A percentile compares a stretch with the other conserved stretches of the same genome.
phyloP scores from a whole-genome alignment of 169 alveolate genomes.

The Plasmodium cynomolgi region DNA sequence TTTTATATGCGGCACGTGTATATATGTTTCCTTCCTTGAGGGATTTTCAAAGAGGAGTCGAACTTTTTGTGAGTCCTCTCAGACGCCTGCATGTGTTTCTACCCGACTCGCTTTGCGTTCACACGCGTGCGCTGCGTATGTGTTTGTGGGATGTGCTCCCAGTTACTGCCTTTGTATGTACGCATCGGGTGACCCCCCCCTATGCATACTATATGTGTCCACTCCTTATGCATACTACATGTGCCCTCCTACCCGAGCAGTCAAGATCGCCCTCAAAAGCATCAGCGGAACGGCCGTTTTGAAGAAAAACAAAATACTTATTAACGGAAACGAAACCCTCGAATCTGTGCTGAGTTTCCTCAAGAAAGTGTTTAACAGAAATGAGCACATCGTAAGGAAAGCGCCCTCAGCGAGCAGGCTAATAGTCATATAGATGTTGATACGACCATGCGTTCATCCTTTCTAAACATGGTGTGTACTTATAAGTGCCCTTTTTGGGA shows the following conservation, averaged over 20 bases:
- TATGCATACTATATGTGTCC: background rate
- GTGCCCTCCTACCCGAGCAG: constrained; percentile 1
- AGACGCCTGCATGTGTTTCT: background rate
- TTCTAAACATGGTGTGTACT: background rate
- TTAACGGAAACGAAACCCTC: constrained; percentile 58
- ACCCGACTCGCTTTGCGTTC: background rate
- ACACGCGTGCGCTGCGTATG: background rate
- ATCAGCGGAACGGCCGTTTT: constrained; percentile 48
- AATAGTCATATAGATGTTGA: background rate
- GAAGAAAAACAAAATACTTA: constrained; percentile 49
- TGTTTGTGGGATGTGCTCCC: too few species aligned
- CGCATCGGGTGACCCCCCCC: background rate
- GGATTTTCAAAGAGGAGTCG: background rate
- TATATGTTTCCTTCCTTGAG: background rate
- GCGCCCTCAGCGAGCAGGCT: background rate
- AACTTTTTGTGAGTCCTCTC: background rate
- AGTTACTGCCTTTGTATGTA: background rate
- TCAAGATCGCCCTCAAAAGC: constrained; percentile 40
- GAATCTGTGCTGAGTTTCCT: constrained; percentile 27
- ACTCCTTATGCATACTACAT: background rate
- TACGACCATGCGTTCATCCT: background rate
- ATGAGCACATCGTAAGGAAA: constrained; percentile 48
- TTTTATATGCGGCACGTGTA: background rate
- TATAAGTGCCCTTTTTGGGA: background rate
- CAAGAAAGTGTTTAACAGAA: constrained; percentile 25